A percentile compares a stretch with the other conserved stretches of the same genome.
phyloP scores from a whole-genome alignment of 2,329 filamentous ascomycete species.

The Botryotinia convoluta region DNA sequence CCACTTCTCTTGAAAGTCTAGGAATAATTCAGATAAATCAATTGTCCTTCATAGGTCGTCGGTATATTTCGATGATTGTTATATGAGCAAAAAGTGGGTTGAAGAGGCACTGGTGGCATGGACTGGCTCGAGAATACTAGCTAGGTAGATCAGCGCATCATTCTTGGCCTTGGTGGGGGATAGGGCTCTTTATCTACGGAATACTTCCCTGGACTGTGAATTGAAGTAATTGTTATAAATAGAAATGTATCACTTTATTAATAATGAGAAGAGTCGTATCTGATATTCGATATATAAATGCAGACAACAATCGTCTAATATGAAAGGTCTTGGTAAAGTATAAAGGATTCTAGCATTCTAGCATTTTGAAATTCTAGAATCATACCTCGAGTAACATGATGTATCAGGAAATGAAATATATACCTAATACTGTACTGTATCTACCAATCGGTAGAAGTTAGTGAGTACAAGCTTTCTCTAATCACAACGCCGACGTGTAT shows the following conservation, averaged over 20 bases:
- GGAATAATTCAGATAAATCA: neutral
- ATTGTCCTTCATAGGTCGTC: neutral
- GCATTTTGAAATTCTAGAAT: neutral
- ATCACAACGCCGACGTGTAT: neutral
- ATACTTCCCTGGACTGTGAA: neutral
- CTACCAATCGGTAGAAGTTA: neutral
- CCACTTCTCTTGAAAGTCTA: neutral
- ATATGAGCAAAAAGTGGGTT: neutral
- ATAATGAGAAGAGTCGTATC: neutral
- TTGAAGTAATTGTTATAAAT: neutral
- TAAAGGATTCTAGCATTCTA: neutral
- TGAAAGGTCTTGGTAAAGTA: neutral
- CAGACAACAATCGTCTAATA: neutral
- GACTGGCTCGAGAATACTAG: neutral
- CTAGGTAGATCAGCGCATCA: neutral
- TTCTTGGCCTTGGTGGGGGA: neutral
- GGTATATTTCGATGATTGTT: neutral
- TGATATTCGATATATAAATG: neutral
- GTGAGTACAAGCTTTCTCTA: neutral
- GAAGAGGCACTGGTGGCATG: neutral
- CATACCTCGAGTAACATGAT: neutral
- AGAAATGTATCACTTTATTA: neutral
- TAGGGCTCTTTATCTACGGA: neutral
- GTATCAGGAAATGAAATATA: neutral
- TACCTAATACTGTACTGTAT: neutral